A percentile compares a stretch with the other conserved stretches of the same genome.
phyloP scores from a whole-genome alignment of 257 asterid genomes.

The Buddleja alternifolia region DNA sequence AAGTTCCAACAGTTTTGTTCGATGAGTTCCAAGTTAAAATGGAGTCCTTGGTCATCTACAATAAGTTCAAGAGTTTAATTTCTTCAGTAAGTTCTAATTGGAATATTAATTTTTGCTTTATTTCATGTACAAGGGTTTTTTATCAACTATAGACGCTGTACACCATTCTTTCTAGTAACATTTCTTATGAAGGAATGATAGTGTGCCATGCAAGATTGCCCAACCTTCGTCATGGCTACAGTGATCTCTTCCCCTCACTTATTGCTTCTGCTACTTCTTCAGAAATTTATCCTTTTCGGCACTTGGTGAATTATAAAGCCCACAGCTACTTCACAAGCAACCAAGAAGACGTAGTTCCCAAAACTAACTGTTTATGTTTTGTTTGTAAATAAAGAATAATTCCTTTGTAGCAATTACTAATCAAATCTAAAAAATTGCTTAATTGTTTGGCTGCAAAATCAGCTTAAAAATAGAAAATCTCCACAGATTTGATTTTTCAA shows the following conservation, averaged over 20 bases:
- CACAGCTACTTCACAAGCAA: too few relatives aligned
- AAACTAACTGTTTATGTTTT: too few relatives aligned
- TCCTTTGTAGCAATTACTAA: not conserved
- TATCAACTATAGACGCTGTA: not conserved
- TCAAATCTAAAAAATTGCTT: not conserved
- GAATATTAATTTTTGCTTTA: not conserved
- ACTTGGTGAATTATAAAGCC: too few relatives aligned
- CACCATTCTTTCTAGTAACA: not conserved
- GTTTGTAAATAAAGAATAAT: too few relatives aligned
- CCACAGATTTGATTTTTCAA: not conserved
- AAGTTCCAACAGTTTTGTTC: not conserved
- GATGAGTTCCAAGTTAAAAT: not conserved
- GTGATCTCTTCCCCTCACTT: too few relatives aligned
- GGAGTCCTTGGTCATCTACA: not conserved
- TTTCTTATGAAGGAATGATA: too few relatives aligned
- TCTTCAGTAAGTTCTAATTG: not conserved
- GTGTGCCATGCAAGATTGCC: too few relatives aligned
- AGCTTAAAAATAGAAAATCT: not conserved
- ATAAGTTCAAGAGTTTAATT: not conserved
- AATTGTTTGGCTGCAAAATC: not conserved
- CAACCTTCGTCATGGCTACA: too few relatives aligned
- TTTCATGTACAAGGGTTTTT: not conserved
- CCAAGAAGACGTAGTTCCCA: too few relatives aligned
- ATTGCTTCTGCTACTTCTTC: too few relatives aligned
- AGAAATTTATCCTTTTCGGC: too few relatives aligned